A percentile compares a stretch with the other conserved stretches of the same genome.
Evolutionary conservation across 306 rosid genomes (phyloP).

Genomic region (Vigna reflexopilosa): DNA sequence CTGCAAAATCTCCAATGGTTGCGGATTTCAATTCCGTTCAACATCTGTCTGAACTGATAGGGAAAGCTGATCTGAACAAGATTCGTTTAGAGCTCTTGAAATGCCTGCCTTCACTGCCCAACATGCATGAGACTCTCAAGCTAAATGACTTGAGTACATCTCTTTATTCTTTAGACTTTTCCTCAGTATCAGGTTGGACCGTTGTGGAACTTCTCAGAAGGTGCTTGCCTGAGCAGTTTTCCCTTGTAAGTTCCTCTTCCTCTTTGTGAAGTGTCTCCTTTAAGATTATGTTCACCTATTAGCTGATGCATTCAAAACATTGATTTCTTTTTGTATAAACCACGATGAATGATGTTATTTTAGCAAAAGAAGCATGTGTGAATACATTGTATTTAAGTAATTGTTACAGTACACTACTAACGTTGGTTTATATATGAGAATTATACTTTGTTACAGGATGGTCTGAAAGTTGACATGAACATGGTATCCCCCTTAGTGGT

Average conservation of each 20-base stretch:
- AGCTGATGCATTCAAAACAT: neutral
- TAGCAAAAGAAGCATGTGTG: neutral
- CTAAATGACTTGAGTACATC: conserved; percentile 47
- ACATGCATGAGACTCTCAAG: conserved; percentile 49
- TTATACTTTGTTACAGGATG: conserved; percentile 48
- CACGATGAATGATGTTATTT: neutral
- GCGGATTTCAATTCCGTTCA: conserved; percentile 54
- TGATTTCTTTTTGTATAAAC: conserved; percentile 11
- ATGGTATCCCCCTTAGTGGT: conserved; percentile 45
- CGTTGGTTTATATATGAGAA: conserved; percentile 1
- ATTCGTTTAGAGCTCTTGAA: conserved; percentile 56
- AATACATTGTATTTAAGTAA: neutral
- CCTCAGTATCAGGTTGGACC: conserved; percentile 56
- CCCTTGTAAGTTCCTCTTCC: conserved; percentile 47
- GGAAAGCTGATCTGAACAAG: conserved; percentile 52
- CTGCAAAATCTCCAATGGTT: conserved; percentile 52
- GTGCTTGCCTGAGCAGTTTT: conserved; percentile 51
- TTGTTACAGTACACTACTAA: neutral
- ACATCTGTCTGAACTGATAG: conserved; percentile 46
- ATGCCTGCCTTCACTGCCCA: conserved; percentile 57
- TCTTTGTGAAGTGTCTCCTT: conserved; percentile 24
- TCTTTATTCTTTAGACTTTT: conserved; percentile 49
- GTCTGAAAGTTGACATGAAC: conserved; percentile 49
- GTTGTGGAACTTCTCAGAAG: conserved; percentile 52
- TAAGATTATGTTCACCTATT: conserved; percentile 8